Percentiles rank a stretch among this genome's conserved stretches.
phyloP scores from a whole-genome alignment of 208 protist species.

The Tritrichomonas foetus region DNA sequence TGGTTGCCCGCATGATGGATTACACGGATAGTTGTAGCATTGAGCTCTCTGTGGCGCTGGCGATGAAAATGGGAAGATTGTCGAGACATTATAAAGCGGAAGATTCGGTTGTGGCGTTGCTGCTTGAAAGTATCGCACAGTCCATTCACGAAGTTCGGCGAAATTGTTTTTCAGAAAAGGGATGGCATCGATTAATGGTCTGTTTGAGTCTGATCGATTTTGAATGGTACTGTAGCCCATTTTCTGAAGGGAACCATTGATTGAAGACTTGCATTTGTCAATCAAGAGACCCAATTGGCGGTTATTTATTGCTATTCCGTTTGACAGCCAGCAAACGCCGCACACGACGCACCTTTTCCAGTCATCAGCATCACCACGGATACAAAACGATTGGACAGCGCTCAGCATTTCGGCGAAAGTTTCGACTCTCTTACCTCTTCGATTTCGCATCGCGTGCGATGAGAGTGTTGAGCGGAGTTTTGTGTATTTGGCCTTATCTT shows the following conservation, averaged over 20 bases:
- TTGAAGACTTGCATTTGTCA: constrained; percentile 32
- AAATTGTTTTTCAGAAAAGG: neutral
- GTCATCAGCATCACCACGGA: neutral
- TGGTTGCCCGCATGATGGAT: too few species aligned
- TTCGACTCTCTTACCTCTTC: neutral
- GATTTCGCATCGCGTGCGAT: too few species aligned
- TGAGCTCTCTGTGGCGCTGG: too few species aligned
- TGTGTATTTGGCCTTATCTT: neutral
- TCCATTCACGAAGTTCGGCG: neutral
- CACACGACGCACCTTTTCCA: constrained; percentile 32
- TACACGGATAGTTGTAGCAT: too few species aligned
- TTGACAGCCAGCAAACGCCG: neutral
- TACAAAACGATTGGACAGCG: neutral
- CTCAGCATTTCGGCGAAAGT: neutral
- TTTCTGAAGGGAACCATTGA: neutral
- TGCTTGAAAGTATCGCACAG: neutral
- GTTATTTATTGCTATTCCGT: neutral
- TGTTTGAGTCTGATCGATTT: neutral
- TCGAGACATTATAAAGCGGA: too few species aligned
- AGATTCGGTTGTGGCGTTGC: neutral
- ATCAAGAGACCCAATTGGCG: neutral
- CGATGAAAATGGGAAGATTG: too few species aligned
- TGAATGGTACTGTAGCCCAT: neutral
- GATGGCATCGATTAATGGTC: neutral
- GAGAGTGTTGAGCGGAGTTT: neutral